Evolutionary conservation across 2,329 filamentous ascomycete species (phyloP), one percentile per base, ranked within the genome.

Genomic region (Decorospora gaudefroyi): DNA sequence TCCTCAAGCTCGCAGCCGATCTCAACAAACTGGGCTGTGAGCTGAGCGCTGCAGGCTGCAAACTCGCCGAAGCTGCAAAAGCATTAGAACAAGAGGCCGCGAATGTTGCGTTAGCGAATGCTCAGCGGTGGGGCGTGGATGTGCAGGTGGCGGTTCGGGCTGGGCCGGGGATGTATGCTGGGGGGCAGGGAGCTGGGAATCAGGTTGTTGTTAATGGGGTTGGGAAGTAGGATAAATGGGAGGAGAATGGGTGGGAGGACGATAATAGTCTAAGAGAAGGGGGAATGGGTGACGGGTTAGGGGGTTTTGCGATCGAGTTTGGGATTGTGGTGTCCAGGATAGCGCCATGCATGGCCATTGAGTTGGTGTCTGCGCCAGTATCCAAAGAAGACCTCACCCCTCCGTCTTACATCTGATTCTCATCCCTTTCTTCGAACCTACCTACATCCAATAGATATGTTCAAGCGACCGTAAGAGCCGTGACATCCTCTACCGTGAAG

Each of bases 51-150:
- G 46, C 51, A 6, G 49, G 53, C 27, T 44, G 36, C 15, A 58
- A 56, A 4, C 44, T 64, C 1, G 48, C 53, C 2, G 25, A 39
- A 3, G 51, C 51, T 12, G 61, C 57, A 9, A 35, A 38, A 8
- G 17, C 42, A 3, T 48, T 64, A 0, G 55, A 60, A 29, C 49
- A 60, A 40, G 57, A 62, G 52, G 55, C 57, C 2, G 61, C 59
- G 1, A 60, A 60, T 19, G 32, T 62, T 6, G 61, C 61, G 1
- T 42, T 56, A 9, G 55, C 56, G 10, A 50, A 53, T 15, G 45
- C 61, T 6, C 57, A 51, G 37, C 42, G 48, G 7, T 61, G 55
- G 55, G 56, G 57, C 2, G 53, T 61, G 7, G 57, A 61, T 36
- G 54, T 62, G 2, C 55, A 58, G 18, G 44, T 43, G 29, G 55